A percentile compares a stretch with the other conserved stretches of the same genome.
These are phyloP conservation scores for Penicillium sp. DNA, from an alignment of 2,329 filamentous ascomycete species.

Conservation along the genomic window DNA sequence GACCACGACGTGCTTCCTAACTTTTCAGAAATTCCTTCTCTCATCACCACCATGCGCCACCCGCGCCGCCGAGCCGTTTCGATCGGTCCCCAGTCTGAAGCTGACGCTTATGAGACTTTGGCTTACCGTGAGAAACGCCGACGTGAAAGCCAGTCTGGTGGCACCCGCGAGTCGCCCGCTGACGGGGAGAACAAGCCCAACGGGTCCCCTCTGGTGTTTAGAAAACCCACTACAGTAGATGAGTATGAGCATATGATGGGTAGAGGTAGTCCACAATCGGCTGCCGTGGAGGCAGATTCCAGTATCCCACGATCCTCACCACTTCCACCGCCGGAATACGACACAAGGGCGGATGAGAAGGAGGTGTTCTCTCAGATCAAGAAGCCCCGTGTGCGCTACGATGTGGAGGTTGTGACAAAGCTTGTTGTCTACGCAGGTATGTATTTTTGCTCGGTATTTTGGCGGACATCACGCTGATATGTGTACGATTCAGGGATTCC, in stretches of 20 bases:
- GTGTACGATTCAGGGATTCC: constrained; percentile 64
- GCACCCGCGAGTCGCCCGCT: constrained; percentile 25
- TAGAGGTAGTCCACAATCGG: constrained; percentile 53
- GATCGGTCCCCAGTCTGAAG: constrained; percentile 90
- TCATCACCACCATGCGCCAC: constrained; percentile 79
- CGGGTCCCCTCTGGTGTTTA: constrained; percentile 41
- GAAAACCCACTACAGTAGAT: constrained; percentile 53
- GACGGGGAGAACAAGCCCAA: constrained; percentile 24
- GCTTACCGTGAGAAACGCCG: constrained; percentile 78
- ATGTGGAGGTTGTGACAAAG: constrained; percentile 98
- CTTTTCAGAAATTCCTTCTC: constrained; percentile 80
- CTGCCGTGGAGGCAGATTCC: constrained; percentile 33
- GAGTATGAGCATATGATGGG: constrained; percentile 76
- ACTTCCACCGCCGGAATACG: constrained; percentile 30
- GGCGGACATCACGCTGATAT: constrained; percentile 5
- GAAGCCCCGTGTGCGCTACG: constrained; percentile 86
- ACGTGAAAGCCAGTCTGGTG: constrained; percentile 58
- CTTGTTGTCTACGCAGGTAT: constrained; percentile 89
- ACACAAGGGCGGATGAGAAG: constrained; percentile 57
- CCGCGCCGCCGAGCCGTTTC: constrained; percentile 79
- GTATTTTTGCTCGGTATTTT: constrained; percentile 26
- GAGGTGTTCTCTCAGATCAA: constrained; percentile 84
- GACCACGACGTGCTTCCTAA: constrained; percentile 88
- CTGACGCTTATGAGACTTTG: constrained; percentile 92
- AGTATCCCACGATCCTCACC: constrained; percentile 22